Conservation (phyloP, 225 moss, liverwort and hornwort genomes). For the Thuidium tamariscinum region DNA sequence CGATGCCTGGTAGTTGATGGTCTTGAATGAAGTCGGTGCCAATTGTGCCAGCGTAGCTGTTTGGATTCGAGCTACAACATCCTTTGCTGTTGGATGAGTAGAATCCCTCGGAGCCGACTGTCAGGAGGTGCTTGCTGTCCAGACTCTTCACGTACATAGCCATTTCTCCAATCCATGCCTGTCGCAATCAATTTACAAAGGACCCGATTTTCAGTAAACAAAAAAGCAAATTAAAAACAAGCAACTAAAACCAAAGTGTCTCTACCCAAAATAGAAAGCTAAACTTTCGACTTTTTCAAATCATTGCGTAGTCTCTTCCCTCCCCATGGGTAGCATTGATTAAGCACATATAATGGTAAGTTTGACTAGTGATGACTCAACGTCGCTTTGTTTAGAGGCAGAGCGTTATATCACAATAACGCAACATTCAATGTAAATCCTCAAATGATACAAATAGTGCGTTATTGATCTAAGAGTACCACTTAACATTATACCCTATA, state of each 20-base stretch:
- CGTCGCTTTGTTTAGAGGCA: background rate
- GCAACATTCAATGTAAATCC: background rate
- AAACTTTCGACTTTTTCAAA: background rate
- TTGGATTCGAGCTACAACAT: slow-evolving; percentile 33
- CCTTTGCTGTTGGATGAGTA: slow-evolving; percentile 33
- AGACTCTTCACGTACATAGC: slow-evolving; percentile 44
- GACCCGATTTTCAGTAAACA: background rate
- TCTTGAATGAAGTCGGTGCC: slow-evolving; percentile 58
- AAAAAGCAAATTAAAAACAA: no score
- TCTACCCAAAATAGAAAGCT: no score
- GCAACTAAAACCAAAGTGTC: background rate
- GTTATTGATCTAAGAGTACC: background rate
- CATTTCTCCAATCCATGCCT: slow-evolving; percentile 77
- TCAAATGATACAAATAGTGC: background rate
- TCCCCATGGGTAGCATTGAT: background rate
- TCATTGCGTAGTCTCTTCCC: background rate
- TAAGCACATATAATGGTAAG: background rate
- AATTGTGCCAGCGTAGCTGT: slow-evolving; percentile 26
- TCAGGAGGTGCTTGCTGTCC: slow-evolving; percentile 50
- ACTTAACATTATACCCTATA: background rate
- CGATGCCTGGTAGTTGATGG: slow-evolving; percentile 45
- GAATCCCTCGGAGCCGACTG: slow-evolving; percentile 55
- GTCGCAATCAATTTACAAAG: background rate
- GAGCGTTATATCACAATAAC: background rate
- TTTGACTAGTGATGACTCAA: background rate